Evolutionary conservation across 805 yeast genomes (phyloP).

Genomic region (Teunomyces funiuensis): DNA sequence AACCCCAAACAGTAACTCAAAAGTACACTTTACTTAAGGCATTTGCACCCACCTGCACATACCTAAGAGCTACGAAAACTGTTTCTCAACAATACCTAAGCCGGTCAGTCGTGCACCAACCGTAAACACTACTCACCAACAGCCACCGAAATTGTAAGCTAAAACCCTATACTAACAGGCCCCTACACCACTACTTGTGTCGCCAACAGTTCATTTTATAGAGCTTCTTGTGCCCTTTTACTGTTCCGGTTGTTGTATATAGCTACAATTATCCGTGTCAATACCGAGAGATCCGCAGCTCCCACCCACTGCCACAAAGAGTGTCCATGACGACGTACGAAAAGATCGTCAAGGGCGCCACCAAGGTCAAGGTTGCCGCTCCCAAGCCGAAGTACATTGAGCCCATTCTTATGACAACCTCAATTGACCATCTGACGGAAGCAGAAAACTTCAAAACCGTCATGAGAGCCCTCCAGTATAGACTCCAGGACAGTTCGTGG

Average conservation of each 20-base stretch:
- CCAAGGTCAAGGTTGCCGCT: conserved; percentile 75
- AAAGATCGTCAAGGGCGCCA: conserved; percentile 66
- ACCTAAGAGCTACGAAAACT: no score
- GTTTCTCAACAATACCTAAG: no score
- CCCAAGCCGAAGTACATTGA: conserved; percentile 96
- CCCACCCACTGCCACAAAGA: not conserved
- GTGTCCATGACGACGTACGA: conserved; percentile 60
- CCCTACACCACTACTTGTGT: not conserved
- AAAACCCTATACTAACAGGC: no score
- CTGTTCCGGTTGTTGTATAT: not conserved
- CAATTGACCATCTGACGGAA: conserved; percentile 41
- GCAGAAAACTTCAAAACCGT: conserved; percentile 63
- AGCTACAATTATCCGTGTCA: not conserved
- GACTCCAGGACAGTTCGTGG: conserved; percentile 85
- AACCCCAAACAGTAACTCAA: no score
- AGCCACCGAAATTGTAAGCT: conserved; percentile 1
- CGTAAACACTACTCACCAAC: not conserved
- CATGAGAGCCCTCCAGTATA: conserved; percentile 57
- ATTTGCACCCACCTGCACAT: no score
- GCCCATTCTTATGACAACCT: conserved; percentile 78
- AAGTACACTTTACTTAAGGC: no score
- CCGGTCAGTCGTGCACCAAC: not conserved
- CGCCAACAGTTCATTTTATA: conserved; percentile 1
- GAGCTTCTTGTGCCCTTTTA: not conserved
- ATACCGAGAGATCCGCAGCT: conserved; percentile 3